Evolutionary conservation across 2,329 filamentous ascomycete species (phyloP).

Genomic region (Apiospora hydei): DNA sequence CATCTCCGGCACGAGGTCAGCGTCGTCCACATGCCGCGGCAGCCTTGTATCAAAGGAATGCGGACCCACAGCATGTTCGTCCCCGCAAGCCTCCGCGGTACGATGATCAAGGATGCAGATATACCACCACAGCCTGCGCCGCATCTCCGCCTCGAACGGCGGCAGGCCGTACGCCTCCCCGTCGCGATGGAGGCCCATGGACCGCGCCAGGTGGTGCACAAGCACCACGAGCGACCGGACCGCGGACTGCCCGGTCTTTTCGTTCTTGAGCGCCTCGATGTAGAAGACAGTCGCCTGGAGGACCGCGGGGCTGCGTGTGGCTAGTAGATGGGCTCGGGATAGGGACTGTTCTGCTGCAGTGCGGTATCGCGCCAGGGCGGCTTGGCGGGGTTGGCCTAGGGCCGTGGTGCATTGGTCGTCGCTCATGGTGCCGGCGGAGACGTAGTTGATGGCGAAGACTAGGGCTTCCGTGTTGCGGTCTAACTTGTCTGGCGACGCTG

Average conservation of each 20-base stretch:
- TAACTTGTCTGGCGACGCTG: conserved; percentile 28
- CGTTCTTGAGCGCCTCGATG: background rate
- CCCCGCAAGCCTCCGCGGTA: background rate
- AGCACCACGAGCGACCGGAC: conserved; percentile 3
- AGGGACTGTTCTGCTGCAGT: background rate
- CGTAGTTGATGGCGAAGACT: background rate
- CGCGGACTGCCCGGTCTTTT: background rate
- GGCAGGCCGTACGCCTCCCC: background rate
- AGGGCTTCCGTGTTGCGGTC: conserved; percentile 32
- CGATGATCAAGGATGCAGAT: conserved; percentile 8
- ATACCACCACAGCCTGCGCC: conserved; percentile 17
- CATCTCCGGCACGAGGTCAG: conserved; percentile 3
- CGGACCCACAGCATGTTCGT: background rate
- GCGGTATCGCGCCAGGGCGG: background rate
- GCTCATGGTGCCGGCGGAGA: background rate
- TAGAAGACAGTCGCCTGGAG: background rate
- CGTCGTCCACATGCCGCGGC: conserved; percentile 8
- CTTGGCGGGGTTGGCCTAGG: background rate
- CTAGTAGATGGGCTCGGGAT: background rate
- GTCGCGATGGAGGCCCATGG: conserved; percentile 23
- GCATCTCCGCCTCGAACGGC: conserved; percentile 15
- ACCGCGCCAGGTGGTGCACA: background rate
- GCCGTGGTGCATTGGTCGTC: background rate
- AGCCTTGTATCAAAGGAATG: background rate
- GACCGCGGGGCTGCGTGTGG: background rate